Percentiles rank a stretch among this genome's conserved stretches.
Evolutionary conservation across 169 alveolate genomes (phyloP).

Genomic region (Perkinsus marinus): DNA sequence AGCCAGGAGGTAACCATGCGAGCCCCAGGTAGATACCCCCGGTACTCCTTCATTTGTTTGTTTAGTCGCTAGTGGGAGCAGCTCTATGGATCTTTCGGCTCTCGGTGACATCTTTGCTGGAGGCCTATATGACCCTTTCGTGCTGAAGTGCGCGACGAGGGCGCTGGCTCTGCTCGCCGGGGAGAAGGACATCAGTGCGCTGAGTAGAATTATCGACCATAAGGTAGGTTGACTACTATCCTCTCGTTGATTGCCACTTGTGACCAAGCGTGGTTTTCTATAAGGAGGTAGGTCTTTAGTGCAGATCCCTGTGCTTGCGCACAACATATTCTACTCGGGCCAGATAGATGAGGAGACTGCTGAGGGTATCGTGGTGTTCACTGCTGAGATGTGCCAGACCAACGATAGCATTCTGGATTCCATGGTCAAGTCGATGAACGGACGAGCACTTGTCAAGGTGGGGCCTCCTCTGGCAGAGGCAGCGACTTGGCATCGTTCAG

Average conservation of each 20-base stretch:
- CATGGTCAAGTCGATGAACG: background rate
- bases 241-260: too few species aligned
- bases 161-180: conserved; percentile 17
- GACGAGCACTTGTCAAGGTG: background rate
- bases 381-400: conserved; percentile 20
- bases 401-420: background rate
- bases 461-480: background rate
- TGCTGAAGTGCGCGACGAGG: conserved; percentile 14
- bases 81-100: background rate
- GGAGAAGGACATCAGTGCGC: conserved; percentile 1
- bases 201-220: background rate
- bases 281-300: background rate
- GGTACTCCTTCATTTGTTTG: background rate
- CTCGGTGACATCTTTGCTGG: background rate
- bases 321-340: conserved; percentile 20
- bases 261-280: too few species aligned
- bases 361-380: conserved; percentile 23
- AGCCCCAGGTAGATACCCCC: background rate
- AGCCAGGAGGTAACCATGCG: background rate
- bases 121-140: conserved; percentile 20
- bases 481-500: background rate
- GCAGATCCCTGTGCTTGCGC: conserved; percentile 9
- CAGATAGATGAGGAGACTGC: conserved; percentile 27
- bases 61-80: background rate
- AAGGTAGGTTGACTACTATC: too few species aligned